A percentile compares a stretch with the other conserved stretches of the same genome.
phyloP scores from a whole-genome alignment of 192 early-diverging fungal genomes.

The Dispira simplex region DNA sequence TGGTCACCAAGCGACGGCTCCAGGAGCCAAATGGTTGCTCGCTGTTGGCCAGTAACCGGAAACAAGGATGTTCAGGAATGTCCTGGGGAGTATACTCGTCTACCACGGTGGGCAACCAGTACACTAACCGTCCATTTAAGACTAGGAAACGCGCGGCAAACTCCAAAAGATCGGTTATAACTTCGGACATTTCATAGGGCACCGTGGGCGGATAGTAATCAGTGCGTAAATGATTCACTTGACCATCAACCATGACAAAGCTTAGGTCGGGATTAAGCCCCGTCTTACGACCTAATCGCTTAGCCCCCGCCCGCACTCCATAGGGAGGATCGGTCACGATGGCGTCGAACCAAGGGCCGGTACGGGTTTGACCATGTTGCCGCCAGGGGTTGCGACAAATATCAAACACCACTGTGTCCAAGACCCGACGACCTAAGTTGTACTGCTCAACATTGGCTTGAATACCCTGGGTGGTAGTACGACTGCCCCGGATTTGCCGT shows the following conservation, averaged over 20 bases:
- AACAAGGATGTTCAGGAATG: slow-evolving; percentile 65
- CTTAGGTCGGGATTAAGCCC: slow-evolving; percentile 18
- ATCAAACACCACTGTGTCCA: slow-evolving; percentile 78
- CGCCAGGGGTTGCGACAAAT: slow-evolving; percentile 78
- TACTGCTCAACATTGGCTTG: slow-evolving; percentile 81
- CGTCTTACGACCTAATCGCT: slow-evolving; percentile 59
- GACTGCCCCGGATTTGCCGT: slow-evolving; percentile 86
- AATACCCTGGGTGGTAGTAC: slow-evolving; percentile 24
- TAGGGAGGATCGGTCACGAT: slow-evolving; percentile 94
- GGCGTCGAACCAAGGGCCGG: slow-evolving; percentile 55
- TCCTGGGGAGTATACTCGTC: slow-evolving; percentile 69
- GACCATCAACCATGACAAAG: slow-evolving; percentile 20
- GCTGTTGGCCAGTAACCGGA: slow-evolving; percentile 75
- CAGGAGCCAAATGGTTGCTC: slow-evolving; percentile 92
- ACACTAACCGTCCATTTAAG: slow-evolving; percentile 75
- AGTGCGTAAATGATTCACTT: slow-evolving; percentile 21
- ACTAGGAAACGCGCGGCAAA: slow-evolving; percentile 69
- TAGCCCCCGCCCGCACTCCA: slow-evolving; percentile 93
- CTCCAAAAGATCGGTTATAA: slow-evolving; percentile 65
- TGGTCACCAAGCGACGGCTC: slow-evolving; percentile 81
- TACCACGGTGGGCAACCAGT: slow-evolving; percentile 89
- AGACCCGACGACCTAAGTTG: slow-evolving; percentile 42
- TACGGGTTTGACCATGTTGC: slow-evolving; percentile 10
- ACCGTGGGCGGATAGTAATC: slow-evolving; percentile 82
- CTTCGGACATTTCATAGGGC: slow-evolving; percentile 89